These are phyloP conservation scores for Botrytis cinerea DNA, from an alignment of 2,329 filamentous ascomycete genomes.

Conservation along the genomic window DNA sequence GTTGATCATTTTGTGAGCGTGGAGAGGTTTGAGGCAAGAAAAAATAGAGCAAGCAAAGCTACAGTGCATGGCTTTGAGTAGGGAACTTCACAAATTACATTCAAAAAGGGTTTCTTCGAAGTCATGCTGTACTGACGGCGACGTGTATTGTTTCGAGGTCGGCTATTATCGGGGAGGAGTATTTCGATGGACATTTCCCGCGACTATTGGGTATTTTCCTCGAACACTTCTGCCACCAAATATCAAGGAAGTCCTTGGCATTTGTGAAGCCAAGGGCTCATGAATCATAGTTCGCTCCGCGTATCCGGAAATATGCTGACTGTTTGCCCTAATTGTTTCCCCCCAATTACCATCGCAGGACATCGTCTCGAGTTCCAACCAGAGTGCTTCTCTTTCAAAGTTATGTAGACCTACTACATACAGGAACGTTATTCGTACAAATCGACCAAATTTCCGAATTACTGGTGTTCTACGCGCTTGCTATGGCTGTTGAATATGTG, in stretches of 20 bases:
- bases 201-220: not conserved
- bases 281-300: not conserved
- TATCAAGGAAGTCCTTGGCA: not conserved
- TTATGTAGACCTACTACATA: not conserved
- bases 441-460: not conserved
- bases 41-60: not conserved
- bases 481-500: not conserved
- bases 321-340: not conserved
- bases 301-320: not conserved
- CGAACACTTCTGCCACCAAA: not conserved
- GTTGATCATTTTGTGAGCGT: not conserved
- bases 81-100: not conserved
- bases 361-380: not conserved
- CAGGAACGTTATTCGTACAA: not conserved
- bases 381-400: not conserved
- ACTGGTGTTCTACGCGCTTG: not conserved
- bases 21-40: not conserved
- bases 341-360: not conserved
- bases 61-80: not conserved
- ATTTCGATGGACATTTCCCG: not conserved
- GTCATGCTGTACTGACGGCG: not conserved
- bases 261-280: not conserved
- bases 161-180: not conserved
- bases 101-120: not conserved
- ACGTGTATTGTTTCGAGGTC: not conserved